phyloP scores from a whole-genome alignment of 129 eudicot genomes.

The Centrapalus pauciflorus region DNA sequence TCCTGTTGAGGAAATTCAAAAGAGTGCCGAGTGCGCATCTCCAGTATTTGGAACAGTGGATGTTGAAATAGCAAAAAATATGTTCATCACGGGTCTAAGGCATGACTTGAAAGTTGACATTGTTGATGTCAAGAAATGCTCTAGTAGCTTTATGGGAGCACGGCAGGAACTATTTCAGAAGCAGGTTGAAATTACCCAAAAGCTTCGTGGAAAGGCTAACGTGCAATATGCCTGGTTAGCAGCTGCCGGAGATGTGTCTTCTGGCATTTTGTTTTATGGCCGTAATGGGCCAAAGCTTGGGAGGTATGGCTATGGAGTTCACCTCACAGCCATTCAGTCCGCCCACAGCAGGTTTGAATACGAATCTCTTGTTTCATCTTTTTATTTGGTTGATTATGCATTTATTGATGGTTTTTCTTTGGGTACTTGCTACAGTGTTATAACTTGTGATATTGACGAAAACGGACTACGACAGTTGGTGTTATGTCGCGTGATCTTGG shows the following conservation, averaged over 20 bases:
- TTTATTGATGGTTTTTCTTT: too few species aligned
- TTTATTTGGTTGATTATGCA: background rate
- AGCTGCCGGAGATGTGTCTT: constrained; percentile 34
- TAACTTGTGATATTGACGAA: constrained; percentile 78
- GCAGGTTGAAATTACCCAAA: constrained; percentile 71
- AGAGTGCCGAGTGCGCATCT: constrained; percentile 31
- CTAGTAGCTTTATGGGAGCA: constrained; percentile 38
- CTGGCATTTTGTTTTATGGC: constrained; percentile 54
- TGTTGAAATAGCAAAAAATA: constrained; percentile 34
- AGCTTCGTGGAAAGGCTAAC: constrained; percentile 73
- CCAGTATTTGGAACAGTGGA: constrained; percentile 24
- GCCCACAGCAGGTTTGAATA: constrained; percentile 50
- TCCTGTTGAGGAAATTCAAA: constrained; percentile 26
- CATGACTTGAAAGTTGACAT: constrained; percentile 26
- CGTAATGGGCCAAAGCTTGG: constrained; percentile 42
- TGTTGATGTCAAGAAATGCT: constrained; percentile 36
- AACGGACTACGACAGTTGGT: constrained; percentile 71
- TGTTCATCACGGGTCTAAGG: constrained; percentile 37
- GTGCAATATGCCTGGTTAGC: constrained; percentile 78
- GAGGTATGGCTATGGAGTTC: constrained; percentile 58
- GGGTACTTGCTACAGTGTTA: constrained; percentile 43
- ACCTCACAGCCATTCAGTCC: constrained; percentile 69
- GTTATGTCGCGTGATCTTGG: constrained; percentile 90
- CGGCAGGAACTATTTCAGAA: constrained; percentile 59
- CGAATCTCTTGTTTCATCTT: background rate